These are phyloP conservation scores for Geotrichum macrosporum DNA, from an alignment of 1,139 yeast species.

Conservation along the genomic window DNA sequence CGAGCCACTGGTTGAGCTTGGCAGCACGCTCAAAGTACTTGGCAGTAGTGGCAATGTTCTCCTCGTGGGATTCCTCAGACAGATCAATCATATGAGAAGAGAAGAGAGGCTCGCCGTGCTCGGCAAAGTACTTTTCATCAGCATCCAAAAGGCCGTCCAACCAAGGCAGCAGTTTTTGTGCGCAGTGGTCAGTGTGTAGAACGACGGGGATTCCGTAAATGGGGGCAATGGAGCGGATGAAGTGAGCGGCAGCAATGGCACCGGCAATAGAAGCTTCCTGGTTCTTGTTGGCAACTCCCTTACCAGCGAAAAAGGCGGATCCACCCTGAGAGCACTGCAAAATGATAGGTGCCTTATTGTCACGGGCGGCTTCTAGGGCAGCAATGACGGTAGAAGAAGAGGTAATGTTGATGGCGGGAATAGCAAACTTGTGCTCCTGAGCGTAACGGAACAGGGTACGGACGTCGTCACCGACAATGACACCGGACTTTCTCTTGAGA, in stretches of 20 bases:
- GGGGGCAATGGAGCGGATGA: constrained; percentile 94
- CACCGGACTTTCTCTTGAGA: constrained; percentile 88
- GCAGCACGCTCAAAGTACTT: constrained; percentile 92
- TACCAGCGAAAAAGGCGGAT: constrained; percentile 99
- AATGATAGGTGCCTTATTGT: constrained; percentile 89
- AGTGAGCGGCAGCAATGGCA: constrained; percentile 96
- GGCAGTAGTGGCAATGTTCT: constrained; percentile 89
- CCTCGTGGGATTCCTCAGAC: constrained; percentile 93
- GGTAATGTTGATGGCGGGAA: constrained; percentile 97
- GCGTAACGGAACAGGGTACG: constrained; percentile 84
- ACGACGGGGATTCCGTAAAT: constrained; percentile 93
- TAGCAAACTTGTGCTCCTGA: constrained; percentile 87
- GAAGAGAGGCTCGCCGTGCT: constrained; percentile 89
- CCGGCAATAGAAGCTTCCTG: constrained; percentile 94
- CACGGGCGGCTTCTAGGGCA: constrained; percentile 98
- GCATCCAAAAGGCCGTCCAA: constrained; percentile 96
- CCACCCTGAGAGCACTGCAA: constrained; percentile 98
- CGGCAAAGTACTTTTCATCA: constrained; percentile 84
- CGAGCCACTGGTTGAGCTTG: constrained; percentile 94
- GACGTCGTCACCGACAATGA: constrained; percentile 97
- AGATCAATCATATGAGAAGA: constrained; percentile 98
- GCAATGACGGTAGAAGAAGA: constrained; percentile 96
- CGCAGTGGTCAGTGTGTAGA: constrained; percentile 98
- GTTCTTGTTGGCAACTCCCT: constrained; percentile 90
- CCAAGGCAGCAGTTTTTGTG: constrained; percentile 96